Base-by-base conservation (phyloP, 805 yeast genomes). In the Dipodascus albidus region DNA sequence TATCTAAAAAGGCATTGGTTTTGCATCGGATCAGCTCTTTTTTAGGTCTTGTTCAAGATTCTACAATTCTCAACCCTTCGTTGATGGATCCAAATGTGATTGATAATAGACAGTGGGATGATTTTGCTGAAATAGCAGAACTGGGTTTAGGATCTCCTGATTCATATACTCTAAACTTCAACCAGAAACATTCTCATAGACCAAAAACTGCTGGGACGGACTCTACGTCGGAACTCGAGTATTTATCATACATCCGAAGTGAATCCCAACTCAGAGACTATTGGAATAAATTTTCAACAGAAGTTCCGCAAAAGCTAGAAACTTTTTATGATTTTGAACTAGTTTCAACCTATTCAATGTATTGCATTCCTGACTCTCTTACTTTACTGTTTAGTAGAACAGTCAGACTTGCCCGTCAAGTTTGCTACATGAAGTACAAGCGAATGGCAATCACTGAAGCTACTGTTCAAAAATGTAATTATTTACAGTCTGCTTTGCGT, bases 351-450 rank as follows among this genome's bases (percentile, higher is more conserved):
- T 95, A 85, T 65, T 86, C 90, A 0, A 71, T 87, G 50, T 87
- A 86, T 64, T 96, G 96, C 0, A 70, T 88, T 53, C 96, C 96
- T 4, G 87, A 85, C 62, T 84, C 95, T 1, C 70, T 88, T 47
- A 82, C 87, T 53, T 60, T 82, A 21, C 68, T 87, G 52, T 86
- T 88, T 67, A 78, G 85, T 54, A 87, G 84, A 57, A 82, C 85
- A 15, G 87, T 85, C 1, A 79, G 79, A 55, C 64, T 86, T 35
- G 73, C 85, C 17, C 73, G 90, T 52, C 77, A 80, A 55, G 83
- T 81, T 54, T 75, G 79, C 54, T 78, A 78, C 61, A 77, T 75
- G 59, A 58, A 64, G 53, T 58, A 44, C 53, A 55, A 55, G 53
- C 66, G 52, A 52, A 61, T 44, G 51, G 60, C 53, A 9, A 44